A percentile compares a stretch with the other conserved stretches of the same genome.
Conservation (phyloP, 768 basidiomycete genomes). For the Auriscalpium vulgare region DNA sequence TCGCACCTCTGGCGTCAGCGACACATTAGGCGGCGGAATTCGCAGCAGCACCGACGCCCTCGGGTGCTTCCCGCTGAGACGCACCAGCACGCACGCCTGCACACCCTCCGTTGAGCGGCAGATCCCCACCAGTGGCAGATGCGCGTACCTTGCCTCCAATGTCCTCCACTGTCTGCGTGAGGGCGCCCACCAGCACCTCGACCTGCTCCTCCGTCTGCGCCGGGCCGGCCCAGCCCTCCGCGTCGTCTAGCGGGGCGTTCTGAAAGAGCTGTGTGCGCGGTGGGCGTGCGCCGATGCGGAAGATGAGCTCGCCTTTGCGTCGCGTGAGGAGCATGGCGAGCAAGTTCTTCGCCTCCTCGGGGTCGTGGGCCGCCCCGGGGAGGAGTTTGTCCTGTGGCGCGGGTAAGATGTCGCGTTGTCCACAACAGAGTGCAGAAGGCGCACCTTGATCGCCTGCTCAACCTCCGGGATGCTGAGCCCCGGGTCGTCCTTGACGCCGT, state of each 20-base stretch:
- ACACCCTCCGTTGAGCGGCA: not conserved
- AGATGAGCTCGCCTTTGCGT: conserved; percentile 63
- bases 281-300: conserved; percentile 66
- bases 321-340: conserved; percentile 62
- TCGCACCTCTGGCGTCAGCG: conserved; percentile 83
- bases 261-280: conserved; percentile 47
- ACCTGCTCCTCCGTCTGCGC: conserved; percentile 45
- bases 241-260: conserved; percentile 38
- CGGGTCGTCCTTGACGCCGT: not conserved
- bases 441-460: conserved; percentile 50
- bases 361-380: conserved; percentile 32
- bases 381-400: conserved; percentile 26
- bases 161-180: conserved; percentile 56
- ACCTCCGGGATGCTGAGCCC: conserved; percentile 27
- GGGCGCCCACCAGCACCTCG: conserved; percentile 32
- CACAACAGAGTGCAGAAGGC: not conserved
- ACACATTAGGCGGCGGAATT: conserved; percentile 67
- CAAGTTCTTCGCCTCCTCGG: conserved; percentile 52
- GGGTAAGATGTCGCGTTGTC: too few species aligned
- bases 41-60: conserved; percentile 58
- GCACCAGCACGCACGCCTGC: conserved; percentile 52
- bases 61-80: conserved; percentile 37
- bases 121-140: not conserved
- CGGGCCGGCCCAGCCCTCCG: conserved; percentile 48
- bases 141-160: conserved; percentile 66